A percentile compares a stretch with the other conserved stretches of the same genome.
Conservation (phyloP, 345 rosid species). For the Nephelium lappaceum region DNA sequence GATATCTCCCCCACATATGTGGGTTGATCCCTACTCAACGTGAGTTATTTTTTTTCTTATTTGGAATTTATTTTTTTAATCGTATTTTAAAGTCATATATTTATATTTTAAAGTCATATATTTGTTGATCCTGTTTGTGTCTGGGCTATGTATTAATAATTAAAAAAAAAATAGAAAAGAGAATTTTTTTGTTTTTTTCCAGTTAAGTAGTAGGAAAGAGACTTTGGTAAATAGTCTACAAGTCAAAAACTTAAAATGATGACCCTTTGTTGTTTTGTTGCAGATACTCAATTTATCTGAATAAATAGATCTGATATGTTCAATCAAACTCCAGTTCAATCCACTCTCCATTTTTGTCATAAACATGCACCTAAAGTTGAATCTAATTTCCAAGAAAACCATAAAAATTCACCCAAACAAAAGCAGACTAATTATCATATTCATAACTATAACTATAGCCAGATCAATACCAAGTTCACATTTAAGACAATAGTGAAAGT, state of each 20-base stretch:
- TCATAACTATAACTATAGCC: conserved; percentile 8
- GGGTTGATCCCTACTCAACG: too few relatives aligned
- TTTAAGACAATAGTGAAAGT: background rate
- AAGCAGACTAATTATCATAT: background rate
- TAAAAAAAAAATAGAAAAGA: too few relatives aligned
- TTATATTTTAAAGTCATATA: too few relatives aligned
- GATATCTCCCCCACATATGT: too few relatives aligned
- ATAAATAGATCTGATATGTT: conserved; percentile 30
- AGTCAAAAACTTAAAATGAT: conserved; percentile 38
- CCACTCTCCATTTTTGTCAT: conserved; percentile 24
- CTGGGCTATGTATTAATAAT: too few relatives aligned
- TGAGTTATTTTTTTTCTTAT: too few relatives aligned
- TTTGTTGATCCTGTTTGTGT: too few relatives aligned
- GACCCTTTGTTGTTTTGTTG: conserved; percentile 33
- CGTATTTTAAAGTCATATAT: too few relatives aligned
- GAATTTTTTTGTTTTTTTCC: too few relatives aligned
- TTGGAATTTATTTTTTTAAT: too few relatives aligned
- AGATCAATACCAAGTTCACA: conserved; percentile 10
- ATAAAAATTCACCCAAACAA: background rate
- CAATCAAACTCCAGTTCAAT: conserved; percentile 26
- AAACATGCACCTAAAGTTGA: conserved; percentile 1
- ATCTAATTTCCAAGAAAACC: background rate
- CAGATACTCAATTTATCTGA: conserved; percentile 33
- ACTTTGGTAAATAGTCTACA: background rate
- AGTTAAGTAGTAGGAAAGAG: too few relatives aligned